Evolutionary conservation across 2,329 filamentous ascomycete species (phyloP).

Genomic region (Pyrenochaeta sp.): DNA sequence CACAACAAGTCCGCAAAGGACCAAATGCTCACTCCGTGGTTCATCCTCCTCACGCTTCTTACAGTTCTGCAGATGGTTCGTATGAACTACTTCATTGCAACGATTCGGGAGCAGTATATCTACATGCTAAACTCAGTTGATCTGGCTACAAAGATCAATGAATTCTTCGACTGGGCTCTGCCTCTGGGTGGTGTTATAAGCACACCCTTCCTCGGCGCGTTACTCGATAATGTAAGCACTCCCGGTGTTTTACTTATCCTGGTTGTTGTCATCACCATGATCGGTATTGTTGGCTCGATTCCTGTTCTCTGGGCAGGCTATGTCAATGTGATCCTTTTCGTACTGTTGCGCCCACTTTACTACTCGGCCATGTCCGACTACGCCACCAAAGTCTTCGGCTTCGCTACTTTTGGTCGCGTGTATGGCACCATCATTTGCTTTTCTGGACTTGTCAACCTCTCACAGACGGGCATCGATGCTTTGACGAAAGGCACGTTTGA

Average conservation of each 20-base stretch:
- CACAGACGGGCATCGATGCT: conserved; percentile 79
- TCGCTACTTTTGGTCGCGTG: conserved; percentile 86
- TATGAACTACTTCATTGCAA: conserved; percentile 94
- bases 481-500: conserved; percentile 76
- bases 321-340: conserved; percentile 77
- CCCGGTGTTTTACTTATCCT: conserved; percentile 74
- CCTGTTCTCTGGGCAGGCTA: conserved; percentile 76
- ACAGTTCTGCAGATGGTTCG: conserved; percentile 66
- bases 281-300: conserved; percentile 78
- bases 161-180: conserved; percentile 84
- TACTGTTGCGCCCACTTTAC: conserved; percentile 85
- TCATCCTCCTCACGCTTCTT: conserved; percentile 81
- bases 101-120: conserved; percentile 81
- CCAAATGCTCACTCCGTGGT: conserved; percentile 84
- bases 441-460: conserved; percentile 82
- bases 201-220: conserved; percentile 81
- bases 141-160: conserved; percentile 73
- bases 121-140: conserved; percentile 71
- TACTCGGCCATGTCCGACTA: conserved; percentile 92
- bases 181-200: conserved; percentile 81
- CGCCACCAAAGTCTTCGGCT: conserved; percentile 88
- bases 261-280: conserved; percentile 72
- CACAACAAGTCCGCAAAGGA: conserved; percentile 74
- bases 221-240: conserved; percentile 80
- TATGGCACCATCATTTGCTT: conserved; percentile 89